Percentiles rank a stretch among this genome's conserved stretches.
phyloP scores from a whole-genome alignment of 768 basidiomycete genomes.

The Auricularia cornea region DNA sequence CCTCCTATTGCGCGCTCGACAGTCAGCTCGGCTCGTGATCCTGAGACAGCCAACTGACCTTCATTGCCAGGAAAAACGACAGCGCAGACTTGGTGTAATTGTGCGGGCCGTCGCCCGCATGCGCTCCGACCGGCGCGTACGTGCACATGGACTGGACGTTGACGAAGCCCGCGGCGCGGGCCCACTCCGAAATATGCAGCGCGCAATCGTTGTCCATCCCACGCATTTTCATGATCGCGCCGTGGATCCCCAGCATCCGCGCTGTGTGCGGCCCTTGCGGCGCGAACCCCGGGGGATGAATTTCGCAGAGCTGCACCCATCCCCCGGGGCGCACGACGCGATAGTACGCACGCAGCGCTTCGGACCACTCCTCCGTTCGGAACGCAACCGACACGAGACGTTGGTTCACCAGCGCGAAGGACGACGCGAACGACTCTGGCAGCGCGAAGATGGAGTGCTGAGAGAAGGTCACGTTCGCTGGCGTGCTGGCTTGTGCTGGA shows the following conservation, averaged over 20 bases:
- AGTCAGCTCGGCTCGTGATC: neutral
- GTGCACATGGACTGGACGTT: neutral
- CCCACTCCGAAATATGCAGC: neutral
- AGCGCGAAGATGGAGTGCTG: neutral
- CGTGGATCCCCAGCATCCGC: neutral
- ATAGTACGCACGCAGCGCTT: neutral
- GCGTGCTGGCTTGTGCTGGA: neutral
- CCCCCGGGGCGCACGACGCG: constrained; percentile 9
- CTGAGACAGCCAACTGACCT: neutral
- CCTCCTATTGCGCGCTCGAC: neutral
- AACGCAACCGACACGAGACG: constrained; percentile 5
- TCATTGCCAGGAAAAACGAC: neutral
- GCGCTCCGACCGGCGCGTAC: neutral
- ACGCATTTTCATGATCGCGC: neutral
- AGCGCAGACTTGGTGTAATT: neutral
- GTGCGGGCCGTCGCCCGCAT: neutral
- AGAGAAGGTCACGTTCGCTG: neutral
- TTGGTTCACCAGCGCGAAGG: constrained; percentile 8
- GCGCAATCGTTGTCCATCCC: neutral
- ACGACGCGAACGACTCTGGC: constrained; percentile 3
- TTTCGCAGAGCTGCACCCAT: constrained; percentile 7
- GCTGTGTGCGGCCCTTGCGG: too few species aligned
- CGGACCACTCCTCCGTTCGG: constrained; percentile 1
- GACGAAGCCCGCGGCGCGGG: neutral
- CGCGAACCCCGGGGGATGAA: neutral